phyloP scores from a whole-genome alignment of 108 stramenopile species.

The Hondaea fermentalgiana region DNA sequence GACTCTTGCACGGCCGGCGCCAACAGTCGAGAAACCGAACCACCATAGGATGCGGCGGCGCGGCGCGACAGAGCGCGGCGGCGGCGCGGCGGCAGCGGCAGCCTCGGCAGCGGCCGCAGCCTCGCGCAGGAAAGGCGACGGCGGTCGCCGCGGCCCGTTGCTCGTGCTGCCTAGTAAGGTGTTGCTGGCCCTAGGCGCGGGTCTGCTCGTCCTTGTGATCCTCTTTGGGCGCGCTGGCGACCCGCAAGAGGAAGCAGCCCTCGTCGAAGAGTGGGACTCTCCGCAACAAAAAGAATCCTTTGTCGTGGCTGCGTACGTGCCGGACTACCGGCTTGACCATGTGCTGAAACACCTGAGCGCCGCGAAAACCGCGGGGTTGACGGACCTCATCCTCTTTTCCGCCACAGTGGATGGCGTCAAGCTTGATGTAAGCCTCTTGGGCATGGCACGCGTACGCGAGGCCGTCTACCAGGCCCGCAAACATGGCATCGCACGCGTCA shows the following conservation, averaged over 20 bases:
- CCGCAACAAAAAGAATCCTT: neutral
- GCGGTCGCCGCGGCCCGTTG: too few species aligned
- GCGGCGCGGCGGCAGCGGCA: too few species aligned
- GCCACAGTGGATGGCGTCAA: neutral
- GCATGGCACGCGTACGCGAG: neutral
- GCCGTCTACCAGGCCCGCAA: neutral
- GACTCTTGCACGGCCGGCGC: too few species aligned
- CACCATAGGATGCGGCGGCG: too few species aligned
- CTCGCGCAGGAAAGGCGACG: too few species aligned
- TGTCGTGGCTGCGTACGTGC: neutral
- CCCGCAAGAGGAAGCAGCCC: neutral
- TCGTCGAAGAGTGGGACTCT: too few species aligned
- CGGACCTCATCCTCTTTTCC: neutral
- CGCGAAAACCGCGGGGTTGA: neutral
- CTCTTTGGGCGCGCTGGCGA: neutral
- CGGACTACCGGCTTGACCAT: neutral
- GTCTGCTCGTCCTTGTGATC: neutral
- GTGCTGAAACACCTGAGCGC: neutral
- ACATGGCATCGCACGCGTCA: neutral
- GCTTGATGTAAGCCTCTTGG: neutral
- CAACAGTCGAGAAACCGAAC: too few species aligned
- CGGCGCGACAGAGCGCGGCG: too few species aligned
- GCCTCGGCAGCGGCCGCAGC: too few species aligned
- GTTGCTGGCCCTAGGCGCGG: neutral
- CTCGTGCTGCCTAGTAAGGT: too few species aligned